Evolutionary conservation across 345 rosid genomes (phyloP), one percentile per base, ranked within the genome.

Genomic region (Xanthoceras sorbifolium): DNA sequence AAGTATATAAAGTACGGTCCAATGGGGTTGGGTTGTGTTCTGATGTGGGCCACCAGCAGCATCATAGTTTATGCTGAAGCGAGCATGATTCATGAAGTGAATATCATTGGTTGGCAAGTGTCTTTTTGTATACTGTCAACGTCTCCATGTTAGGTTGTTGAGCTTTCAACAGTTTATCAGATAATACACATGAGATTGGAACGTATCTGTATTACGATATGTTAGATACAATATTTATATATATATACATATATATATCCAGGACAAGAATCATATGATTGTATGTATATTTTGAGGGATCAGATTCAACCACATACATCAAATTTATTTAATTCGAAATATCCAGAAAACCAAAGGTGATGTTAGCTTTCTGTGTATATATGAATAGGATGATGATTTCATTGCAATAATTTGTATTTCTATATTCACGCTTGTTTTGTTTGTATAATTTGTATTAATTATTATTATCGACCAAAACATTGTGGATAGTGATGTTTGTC

Each of bases 171-270:
- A 10, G 28, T 26, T n/a, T 42, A 10, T 42, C 6, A 10, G 54
- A n/a, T 48, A 3, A 48, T 48, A 59, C 31, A 64, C 48, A 28
- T 10, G 69, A 64, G 77, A 64, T 22, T 64, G 48, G 48, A 74
- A 46, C 69, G 69, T 22, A 64, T 48, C 61, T 14, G 40, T 11
- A 32, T n/a, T n/a, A 44, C 61, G 62, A 29, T 46, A 20, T 20
- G 32, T n/a, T 63, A 63, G 77, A 32, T 14, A 29, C 77, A n/a
- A 62, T 73, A n/a, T n/a, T n/a, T n/a, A n/a, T n/a, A n/a, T n/a
- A n/a, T n/a, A n/a, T n/a, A n/a, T n/a, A n/a, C n/a, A n/a, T n/a
- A n/a, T n/a, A n/a, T n/a, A n/a, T n/a, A 52, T 48, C 62, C 38
- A 42, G 11, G 34, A 68, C 38, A 42, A 5, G 34, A 68, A 46